Evolutionary conservation across 192 early-diverging fungal species (phyloP).

Genomic region (Coemansia sp.): DNA sequence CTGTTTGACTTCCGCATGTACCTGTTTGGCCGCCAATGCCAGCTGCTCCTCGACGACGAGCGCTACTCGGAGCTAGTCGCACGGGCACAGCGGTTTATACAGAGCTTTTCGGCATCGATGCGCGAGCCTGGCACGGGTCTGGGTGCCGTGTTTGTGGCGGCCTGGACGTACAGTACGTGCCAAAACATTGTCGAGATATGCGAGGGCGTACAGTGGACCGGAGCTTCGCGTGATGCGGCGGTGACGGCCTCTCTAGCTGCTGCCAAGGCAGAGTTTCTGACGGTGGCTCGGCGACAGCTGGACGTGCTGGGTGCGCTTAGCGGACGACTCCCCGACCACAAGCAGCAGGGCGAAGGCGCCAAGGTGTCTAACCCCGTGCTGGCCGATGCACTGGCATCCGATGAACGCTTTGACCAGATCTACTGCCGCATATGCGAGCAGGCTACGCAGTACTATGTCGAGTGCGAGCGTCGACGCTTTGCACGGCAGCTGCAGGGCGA

Average conservation of each 20-base stretch:
- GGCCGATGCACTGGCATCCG: conserved; percentile 31
- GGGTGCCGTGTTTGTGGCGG: conserved; percentile 27
- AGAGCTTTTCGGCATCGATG: conserved; percentile 30
- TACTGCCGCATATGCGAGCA: conserved; percentile 47
- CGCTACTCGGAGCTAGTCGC: conserved; percentile 38
- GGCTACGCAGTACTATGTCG: conserved; percentile 48
- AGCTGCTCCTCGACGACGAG: conserved; percentile 67
- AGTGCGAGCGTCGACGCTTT: conserved; percentile 39
- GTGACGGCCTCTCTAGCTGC: conserved; percentile 14
- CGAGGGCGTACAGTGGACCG: conserved; percentile 30
- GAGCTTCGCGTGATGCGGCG: neutral
- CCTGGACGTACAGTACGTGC: conserved; percentile 47
- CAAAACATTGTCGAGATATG: conserved; percentile 49
- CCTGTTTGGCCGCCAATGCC: conserved; percentile 87
- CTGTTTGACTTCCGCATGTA: conserved; percentile 98
- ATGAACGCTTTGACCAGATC: conserved; percentile 47
- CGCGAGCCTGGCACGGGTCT: conserved; percentile 34
- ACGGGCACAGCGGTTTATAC: conserved; percentile 39
- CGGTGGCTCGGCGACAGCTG: conserved; percentile 40
- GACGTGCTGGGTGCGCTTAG: conserved; percentile 38
- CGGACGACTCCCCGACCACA: neutral
- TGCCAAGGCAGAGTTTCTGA: conserved; percentile 49
- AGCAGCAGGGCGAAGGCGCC: neutral
- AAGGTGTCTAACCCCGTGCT: conserved; percentile 45
- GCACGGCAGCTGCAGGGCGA: conserved; percentile 41